Evolutionary conservation across 2,329 filamentous ascomycete species (phyloP).

Genomic region (Fusarium sp.): DNA sequence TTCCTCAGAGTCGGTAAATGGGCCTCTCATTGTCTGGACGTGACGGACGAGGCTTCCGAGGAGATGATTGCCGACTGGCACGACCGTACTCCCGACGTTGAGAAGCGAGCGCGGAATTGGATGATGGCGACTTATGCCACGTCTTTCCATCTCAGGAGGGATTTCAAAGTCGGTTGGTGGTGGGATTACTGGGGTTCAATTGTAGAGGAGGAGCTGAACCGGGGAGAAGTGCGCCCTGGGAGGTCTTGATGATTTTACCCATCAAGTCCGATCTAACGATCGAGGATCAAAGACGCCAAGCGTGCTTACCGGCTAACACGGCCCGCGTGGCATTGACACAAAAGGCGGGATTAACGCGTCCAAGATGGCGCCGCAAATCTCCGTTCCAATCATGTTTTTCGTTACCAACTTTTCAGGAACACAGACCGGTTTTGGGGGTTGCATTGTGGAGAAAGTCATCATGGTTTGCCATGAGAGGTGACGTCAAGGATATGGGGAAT

Average conservation of each 20-base stretch:
- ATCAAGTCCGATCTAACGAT: too few species aligned
- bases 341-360: constrained; percentile 5
- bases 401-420: constrained; percentile 26
- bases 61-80: not conserved
- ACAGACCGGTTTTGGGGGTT: constrained; percentile 17
- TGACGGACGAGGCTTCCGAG: not conserved
- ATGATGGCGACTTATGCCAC: not conserved
- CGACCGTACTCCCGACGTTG: not conserved
- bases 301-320: constrained; percentile 25
- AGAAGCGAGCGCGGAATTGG: not conserved
- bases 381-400: constrained; percentile 28
- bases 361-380: constrained; percentile 30
- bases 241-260: too few species aligned
- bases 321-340: constrained; percentile 13
- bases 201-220: too few species aligned
- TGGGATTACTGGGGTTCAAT: too few species aligned
- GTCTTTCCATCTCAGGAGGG: too few species aligned
- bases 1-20: not conserved
- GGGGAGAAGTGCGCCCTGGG: too few species aligned
- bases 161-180: too few species aligned
- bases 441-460: not conserved
- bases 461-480: constrained; percentile 12
- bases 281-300: constrained; percentile 30
- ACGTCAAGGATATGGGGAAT: constrained; percentile 27
- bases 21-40: not conserved